Percentiles rank a stretch among this genome's conserved stretches.
phyloP scores from a whole-genome alignment of 352 stramenopile species.

The Pythium pectinolyticum region DNA sequence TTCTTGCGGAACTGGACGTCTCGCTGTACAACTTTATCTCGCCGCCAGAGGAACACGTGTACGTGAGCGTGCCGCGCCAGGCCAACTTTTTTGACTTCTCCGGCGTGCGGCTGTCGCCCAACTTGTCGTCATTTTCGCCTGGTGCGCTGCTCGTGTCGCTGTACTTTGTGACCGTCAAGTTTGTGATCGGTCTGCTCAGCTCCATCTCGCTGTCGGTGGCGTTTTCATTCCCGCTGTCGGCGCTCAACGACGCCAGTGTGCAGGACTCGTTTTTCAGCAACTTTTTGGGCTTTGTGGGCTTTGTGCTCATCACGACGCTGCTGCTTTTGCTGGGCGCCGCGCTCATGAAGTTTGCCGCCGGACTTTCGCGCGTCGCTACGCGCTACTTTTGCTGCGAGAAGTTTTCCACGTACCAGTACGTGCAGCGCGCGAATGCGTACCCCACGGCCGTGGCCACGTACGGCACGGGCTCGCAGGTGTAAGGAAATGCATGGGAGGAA shows the following conservation, averaged over 20 bases:
- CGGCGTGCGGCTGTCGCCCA: conserved; percentile 53
- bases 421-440: conserved; percentile 25
- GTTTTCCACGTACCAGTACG: conserved; percentile 49
- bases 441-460: conserved; percentile 33
- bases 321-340: conserved; percentile 51
- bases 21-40: conserved; percentile 67
- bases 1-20: conserved; percentile 60
- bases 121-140: conserved; percentile 46
- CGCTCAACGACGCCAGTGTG: conserved; percentile 37
- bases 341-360: conserved; percentile 54
- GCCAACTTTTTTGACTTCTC: conserved; percentile 36
- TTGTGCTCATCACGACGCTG: conserved; percentile 43
- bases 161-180: conserved; percentile 70
- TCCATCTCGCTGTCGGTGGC: conserved; percentile 51
- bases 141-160: conserved; percentile 43
- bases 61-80: conserved; percentile 36
- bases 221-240: conserved; percentile 49
- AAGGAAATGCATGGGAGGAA: neutral
- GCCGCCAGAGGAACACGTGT: conserved; percentile 50
- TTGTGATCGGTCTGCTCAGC: conserved; percentile 49
- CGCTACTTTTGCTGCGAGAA: conserved; percentile 73
- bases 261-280: conserved; percentile 42
- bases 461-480: conserved; percentile 23
- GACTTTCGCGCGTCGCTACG: conserved; percentile 44
- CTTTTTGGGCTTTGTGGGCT: conserved; percentile 44